Conservation (phyloP, 352 stramenopile species). For the Pythium periplocum region DNA sequence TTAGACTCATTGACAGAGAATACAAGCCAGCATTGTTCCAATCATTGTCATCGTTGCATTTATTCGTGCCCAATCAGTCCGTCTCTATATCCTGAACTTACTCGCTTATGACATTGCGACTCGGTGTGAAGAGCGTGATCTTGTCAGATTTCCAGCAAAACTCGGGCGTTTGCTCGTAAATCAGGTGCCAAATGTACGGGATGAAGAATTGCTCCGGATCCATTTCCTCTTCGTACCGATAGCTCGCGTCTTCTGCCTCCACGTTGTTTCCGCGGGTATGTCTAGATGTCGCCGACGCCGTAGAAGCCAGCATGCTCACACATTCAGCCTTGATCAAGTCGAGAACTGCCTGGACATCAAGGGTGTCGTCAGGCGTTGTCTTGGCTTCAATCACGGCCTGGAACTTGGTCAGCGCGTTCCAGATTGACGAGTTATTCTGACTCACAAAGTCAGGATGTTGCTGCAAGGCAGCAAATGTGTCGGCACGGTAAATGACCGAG, state of each 20-base stretch:
- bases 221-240: constrained; percentile 70
- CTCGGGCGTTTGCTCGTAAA: constrained; percentile 68
- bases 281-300: constrained; percentile 18
- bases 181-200: constrained; percentile 71
- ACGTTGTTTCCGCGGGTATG: neutral
- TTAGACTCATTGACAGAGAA: too few species aligned
- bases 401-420: constrained; percentile 62
- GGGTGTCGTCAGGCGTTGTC: constrained; percentile 40
- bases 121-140: constrained; percentile 65
- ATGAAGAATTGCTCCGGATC: constrained; percentile 77
- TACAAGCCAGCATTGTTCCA: too few species aligned
- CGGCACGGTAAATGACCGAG: constrained; percentile 65
- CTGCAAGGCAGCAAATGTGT: constrained; percentile 51
- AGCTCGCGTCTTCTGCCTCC: constrained; percentile 63
- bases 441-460: constrained; percentile 51
- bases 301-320: constrained; percentile 52
- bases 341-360: constrained; percentile 63
- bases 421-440: constrained; percentile 55
- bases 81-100: too few species aligned
- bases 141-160: constrained; percentile 79
- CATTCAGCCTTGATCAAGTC: constrained; percentile 67
- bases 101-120: constrained; percentile 7
- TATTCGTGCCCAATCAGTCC: too few species aligned
- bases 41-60: too few species aligned
- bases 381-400: constrained; percentile 57